Conservation (phyloP, 2,329 filamentous ascomycete genomes). For the Arthroderma uncinatum region DNA sequence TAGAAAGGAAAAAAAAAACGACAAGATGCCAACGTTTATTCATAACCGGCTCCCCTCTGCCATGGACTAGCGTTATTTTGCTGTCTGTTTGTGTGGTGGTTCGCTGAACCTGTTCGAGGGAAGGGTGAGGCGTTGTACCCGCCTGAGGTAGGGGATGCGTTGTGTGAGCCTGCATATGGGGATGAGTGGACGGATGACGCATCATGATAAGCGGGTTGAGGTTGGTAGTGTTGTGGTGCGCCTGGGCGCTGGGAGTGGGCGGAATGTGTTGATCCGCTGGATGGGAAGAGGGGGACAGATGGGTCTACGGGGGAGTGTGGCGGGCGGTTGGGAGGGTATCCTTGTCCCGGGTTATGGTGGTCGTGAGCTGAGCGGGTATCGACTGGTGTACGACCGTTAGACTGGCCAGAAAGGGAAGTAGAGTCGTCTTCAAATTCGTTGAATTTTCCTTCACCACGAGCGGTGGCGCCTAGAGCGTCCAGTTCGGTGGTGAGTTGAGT, state of each 20-base stretch:
- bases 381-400: slow-evolving; percentile 37
- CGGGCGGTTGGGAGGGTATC: slow-evolving; percentile 25
- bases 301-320: slow-evolving; percentile 41
- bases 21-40: slow-evolving; percentile 20
- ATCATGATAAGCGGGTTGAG: slow-evolving; percentile 15
- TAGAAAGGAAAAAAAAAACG: background rate
- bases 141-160: slow-evolving; percentile 26
- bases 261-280: slow-evolving; percentile 30
- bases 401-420: slow-evolving; percentile 52
- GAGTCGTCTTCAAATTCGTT: slow-evolving; percentile 61
- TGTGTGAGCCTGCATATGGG: slow-evolving; percentile 15
- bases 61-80: slow-evolving; percentile 50
- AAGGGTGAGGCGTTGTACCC: slow-evolving; percentile 26
- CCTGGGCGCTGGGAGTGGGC: slow-evolving; percentile 13
- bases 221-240: slow-evolving; percentile 30
- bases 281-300: slow-evolving; percentile 38
- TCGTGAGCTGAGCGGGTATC: slow-evolving; percentile 15
- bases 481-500: slow-evolving; percentile 77
- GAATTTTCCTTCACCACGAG: slow-evolving; percentile 65
- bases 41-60: slow-evolving; percentile 56
- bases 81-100: slow-evolving; percentile 29
- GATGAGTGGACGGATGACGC: slow-evolving; percentile 12
- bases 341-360: slow-evolving; percentile 16
- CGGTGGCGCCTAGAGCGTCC: slow-evolving; percentile 78
- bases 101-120: slow-evolving; percentile 22